A percentile compares a stretch with the other conserved stretches of the same genome.
Conservation (phyloP, 441 rosid species). For the Capsella rubella region DNA sequence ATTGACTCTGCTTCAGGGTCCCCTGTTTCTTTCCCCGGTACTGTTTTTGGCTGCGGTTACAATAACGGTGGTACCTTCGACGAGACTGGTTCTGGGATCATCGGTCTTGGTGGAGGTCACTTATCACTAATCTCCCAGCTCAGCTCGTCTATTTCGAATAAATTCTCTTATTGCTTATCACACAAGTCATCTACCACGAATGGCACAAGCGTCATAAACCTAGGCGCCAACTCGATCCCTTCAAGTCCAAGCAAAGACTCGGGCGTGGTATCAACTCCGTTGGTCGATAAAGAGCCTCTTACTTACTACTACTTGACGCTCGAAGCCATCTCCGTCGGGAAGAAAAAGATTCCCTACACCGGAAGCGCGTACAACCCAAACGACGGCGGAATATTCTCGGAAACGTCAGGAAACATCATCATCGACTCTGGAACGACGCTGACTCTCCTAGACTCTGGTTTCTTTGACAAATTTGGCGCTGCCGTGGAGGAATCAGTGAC, state of each 20-base stretch:
- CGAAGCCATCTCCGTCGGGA: constrained; percentile 55
- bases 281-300: constrained; percentile 43
- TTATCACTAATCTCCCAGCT: constrained; percentile 60
- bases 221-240: constrained; percentile 50
- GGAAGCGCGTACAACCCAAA: constrained; percentile 28
- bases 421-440: constrained; percentile 56
- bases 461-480: constrained; percentile 39
- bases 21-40: constrained; percentile 40
- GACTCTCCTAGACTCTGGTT: constrained; percentile 45
- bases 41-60: constrained; percentile 62
- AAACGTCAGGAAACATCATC: constrained; percentile 49
- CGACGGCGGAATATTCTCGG: neutral
- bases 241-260: constrained; percentile 26
- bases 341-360: constrained; percentile 41
- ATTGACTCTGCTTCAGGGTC: constrained; percentile 43
- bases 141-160: constrained; percentile 42
- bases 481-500: constrained; percentile 46
- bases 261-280: constrained; percentile 44
- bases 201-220: constrained; percentile 53
- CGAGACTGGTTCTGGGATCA: constrained; percentile 53
- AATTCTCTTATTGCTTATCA: constrained; percentile 66
- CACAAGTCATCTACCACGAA: constrained; percentile 36
- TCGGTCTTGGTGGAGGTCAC: constrained; percentile 66
- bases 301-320: constrained; percentile 53
- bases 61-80: constrained; percentile 50